Evolutionary conservation across 2,329 filamentous ascomycete genomes (phyloP), one percentile per base, ranked within the genome.

Genomic region (Sporothrix protearum): DNA sequence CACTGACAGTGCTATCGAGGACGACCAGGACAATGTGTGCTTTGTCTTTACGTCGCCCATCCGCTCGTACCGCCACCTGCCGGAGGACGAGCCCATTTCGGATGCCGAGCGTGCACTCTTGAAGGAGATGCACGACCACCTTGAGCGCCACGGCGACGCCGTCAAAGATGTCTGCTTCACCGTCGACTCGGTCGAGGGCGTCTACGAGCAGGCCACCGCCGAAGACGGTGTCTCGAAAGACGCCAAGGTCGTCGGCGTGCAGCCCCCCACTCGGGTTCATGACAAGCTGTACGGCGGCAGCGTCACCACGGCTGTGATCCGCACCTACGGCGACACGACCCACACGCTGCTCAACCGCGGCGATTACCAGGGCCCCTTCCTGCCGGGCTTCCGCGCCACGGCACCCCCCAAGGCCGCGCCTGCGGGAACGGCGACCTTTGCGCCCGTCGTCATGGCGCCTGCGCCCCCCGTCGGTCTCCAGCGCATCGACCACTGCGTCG

Each of bases 161-260:
- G 94, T 97, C 70, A 97, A 96, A 82, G 95, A 97, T 77, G 94
- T 97, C 45, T 92, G 94, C 12, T 97, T 97, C 79, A 93, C 97
- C 80, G 95, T 98, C 14, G 94, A 98, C 81, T 89, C 93, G 77
- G 93, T 97, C 49, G 88, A 91, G 72, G 91, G 88, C 59, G 92
- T 97, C 5, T 97, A 93, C 80, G 79, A 83, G 71, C 88, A 88
- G 71, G 95, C 95, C 22, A 85, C 97, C 16, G 82, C 85, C 74
- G 83, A 87, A 74, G 89, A 89, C 76, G 87, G 89, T 78, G 78
- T 28, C 28, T 28, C 6, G 7, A 36, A 63, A 19, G 61, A 45
- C 16, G 36, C 3, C 66, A 47, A 64, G 33, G 73, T 71, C 16
- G 71, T 74, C 6, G 83, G 90, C 36, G 86, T 96, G 22, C 84